Percentiles rank a stretch among this genome's conserved stretches.
Evolutionary conservation across 2,329 filamentous ascomycete species (phyloP).

Genomic region (Claviceps paspali): DNA sequence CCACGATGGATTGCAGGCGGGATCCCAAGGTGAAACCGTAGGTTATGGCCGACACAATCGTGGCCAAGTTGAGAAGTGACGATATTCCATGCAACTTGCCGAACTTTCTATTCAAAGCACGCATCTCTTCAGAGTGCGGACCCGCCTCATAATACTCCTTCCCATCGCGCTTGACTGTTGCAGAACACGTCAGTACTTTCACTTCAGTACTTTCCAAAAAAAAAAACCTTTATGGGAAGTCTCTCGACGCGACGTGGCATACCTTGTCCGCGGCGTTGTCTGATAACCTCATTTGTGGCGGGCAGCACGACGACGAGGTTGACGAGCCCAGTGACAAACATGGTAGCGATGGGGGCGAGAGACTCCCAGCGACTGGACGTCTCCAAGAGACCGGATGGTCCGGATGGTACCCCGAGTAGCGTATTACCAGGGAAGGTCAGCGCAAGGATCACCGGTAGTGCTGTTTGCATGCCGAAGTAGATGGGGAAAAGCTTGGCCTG

Average conservation of each 20-base stretch:
- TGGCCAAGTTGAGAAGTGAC: slow-evolving; percentile 60
- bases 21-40: slow-evolving; percentile 66
- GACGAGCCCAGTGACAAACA: slow-evolving; percentile 52
- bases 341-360: slow-evolving; percentile 51
- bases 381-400: slow-evolving; percentile 42
- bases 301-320: slow-evolving; percentile 65
- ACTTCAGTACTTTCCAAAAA: neutral
- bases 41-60: slow-evolving; percentile 51
- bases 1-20: slow-evolving; percentile 32
- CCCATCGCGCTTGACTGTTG: slow-evolving; percentile 64
- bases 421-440: slow-evolving; percentile 63
- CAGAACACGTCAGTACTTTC: slow-evolving; percentile 7
- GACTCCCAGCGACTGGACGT: slow-evolving; percentile 47
- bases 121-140: slow-evolving; percentile 76
- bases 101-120: slow-evolving; percentile 63
- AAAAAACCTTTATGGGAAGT: too few species aligned
- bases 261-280: slow-evolving; percentile 66
- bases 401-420: slow-evolving; percentile 28
- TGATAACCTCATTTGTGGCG: slow-evolving; percentile 59
- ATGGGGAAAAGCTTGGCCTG: slow-evolving; percentile 72
- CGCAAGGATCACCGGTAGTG: slow-evolving; percentile 55
- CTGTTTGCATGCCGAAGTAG: slow-evolving; percentile 77
- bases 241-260: slow-evolving; percentile 13
- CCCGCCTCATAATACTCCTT: slow-evolving; percentile 71
- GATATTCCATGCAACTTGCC: slow-evolving; percentile 67